Evolutionary conservation across 352 stramenopile species (phyloP), one percentile per base, ranked within the genome.

Genomic region (Phytophthora fragariae): DNA sequence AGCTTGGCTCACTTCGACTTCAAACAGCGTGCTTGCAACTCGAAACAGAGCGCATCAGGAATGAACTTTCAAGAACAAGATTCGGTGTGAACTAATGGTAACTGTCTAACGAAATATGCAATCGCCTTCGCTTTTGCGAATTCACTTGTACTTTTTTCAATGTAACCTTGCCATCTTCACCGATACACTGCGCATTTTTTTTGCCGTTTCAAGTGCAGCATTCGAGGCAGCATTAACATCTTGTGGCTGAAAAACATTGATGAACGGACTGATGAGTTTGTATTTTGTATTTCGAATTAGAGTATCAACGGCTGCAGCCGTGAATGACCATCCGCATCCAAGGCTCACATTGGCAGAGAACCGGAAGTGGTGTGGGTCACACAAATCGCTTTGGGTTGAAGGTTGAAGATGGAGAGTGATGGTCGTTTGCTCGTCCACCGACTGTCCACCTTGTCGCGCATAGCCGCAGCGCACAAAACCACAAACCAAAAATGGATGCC

Each of bases 231-330:
- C 35, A 39, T 85, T 73, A 44, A 86, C 84, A 24, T 75, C 74
- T 59, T 96, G 89, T 10, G 87, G 89, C 4, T 84, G 84, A 54
- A 96, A 71, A 5, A 60, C 79, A 41, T 83, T 86, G 55, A 93
- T 92, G 62, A 27, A 27, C 24, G 24, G 24, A 27, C 24, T 27
- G 24, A 27, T 27, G 24, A 27, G 24, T 1, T 27, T 27, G 24
- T 27, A 27, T 27, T 1, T 27, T 27, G 24, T 27, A 27, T 27
- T 27, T 27, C 24, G 24, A 27, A n/a, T n/a, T n/a, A n/a, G n/a
- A n/a, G n/a, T n/a, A n/a, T n/a, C n/a, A n/a, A n/a, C n/a, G n/a
- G n/a, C n/a, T n/a, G n/a, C n/a, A n/a, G n/a, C n/a, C n/a, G n/a
- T n/a, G n/a, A n/a, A n/a, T n/a, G n/a, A n/a, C n/a, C n/a, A n/a